Conservation (phyloP, 768 basidiomycete species). For the Panaeolus cyanescens region DNA sequence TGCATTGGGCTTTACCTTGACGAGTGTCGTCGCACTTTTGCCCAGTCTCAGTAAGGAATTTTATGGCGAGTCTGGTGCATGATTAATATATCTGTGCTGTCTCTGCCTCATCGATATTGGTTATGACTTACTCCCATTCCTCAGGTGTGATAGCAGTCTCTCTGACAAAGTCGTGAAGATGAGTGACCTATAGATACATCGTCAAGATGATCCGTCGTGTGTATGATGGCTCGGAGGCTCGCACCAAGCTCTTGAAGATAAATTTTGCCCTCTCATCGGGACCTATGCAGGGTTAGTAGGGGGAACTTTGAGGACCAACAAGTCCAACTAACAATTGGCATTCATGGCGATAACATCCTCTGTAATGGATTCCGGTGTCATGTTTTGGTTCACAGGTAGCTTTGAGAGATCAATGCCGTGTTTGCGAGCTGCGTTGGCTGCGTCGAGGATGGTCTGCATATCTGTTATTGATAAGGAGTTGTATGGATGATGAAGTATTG, state of each 20-base stretch:
- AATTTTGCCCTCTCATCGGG: conserved; percentile 42
- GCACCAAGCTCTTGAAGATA: conserved; percentile 42
- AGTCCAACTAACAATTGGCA: conserved; percentile 34
- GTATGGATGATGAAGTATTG: neutral
- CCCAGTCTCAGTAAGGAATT: conserved; percentile 77
- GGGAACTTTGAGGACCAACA: neutral
- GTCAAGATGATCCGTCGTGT: neutral
- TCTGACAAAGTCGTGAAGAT: conserved; percentile 73
- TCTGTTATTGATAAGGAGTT: neutral
- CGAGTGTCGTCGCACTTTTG: conserved; percentile 71
- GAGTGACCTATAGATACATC: conserved; percentile 56
- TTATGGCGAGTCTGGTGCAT: conserved; percentile 51
- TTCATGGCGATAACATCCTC: conserved; percentile 41
- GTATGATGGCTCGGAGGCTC: conserved; percentile 7
- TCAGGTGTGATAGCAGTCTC: conserved; percentile 80
- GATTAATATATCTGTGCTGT: neutral
- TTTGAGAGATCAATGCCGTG: conserved; percentile 43
- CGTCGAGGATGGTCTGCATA: conserved; percentile 27
- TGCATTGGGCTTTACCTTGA: conserved; percentile 37
- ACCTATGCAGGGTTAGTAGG: conserved; percentile 11
- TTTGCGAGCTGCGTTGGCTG: conserved; percentile 30
- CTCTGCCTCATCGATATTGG: neutral
- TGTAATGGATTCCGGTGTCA: conserved; percentile 43
- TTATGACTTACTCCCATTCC: conserved; percentile 72
- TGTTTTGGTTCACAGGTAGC: conserved; percentile 39